Base-by-base conservation (phyloP, 257 asterid species). In the Prunella vulgaris region DNA sequence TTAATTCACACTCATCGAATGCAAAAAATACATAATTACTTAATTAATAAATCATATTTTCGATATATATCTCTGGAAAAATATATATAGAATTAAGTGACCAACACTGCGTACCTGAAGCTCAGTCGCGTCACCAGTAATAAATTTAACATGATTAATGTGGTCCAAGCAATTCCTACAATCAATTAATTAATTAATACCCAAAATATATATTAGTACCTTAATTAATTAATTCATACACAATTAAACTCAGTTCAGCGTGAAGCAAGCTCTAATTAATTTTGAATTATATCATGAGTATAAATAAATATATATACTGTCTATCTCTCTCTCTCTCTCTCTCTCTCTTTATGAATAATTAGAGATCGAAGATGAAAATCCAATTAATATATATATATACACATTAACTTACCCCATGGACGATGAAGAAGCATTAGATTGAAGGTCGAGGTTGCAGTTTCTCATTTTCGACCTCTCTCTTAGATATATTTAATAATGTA, bases 71-170 rank as follows among this genome's bases (percentile, higher is more conserved):
- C n/a, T n/a, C n/a, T n/a, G n/a, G n/a, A n/a, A n/a, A n/a, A n/a
- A n/a, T n/a, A n/a, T n/a, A 18, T 1, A 18, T 2, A 46, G 10
- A 54, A 22, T 6, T 1, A 22, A 4, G 1, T 14, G n/a, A n/a
- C n/a, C 7, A 7, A 18, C 12, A 8, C 10, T 12, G 33, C 56
- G 35, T 51, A 71, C 76, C 76, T 61, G 76, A 35, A 71, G 64
- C 17, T 61, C 76, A 61, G 70, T 71, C 33, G 64, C 76, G 51
- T 61, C 76, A 25, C 32, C n/a, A 35, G 20, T 15, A 7, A 62
- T 35, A 13, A 62, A 49, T 5, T 51, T 18, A 33, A 71, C 18
- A 53, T 49, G 56, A 35, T 33, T 35, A n/a, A n/a, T n/a, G 15
- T 27, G 37, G n/a, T 51, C 56, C 1, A 56, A 49, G n/a, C 70